A percentile compares a stretch with the other conserved stretches of the same genome.
phyloP scores from a whole-genome alignment of 2,329 filamentous ascomycete genomes.

The Byssochlamys sp. region DNA sequence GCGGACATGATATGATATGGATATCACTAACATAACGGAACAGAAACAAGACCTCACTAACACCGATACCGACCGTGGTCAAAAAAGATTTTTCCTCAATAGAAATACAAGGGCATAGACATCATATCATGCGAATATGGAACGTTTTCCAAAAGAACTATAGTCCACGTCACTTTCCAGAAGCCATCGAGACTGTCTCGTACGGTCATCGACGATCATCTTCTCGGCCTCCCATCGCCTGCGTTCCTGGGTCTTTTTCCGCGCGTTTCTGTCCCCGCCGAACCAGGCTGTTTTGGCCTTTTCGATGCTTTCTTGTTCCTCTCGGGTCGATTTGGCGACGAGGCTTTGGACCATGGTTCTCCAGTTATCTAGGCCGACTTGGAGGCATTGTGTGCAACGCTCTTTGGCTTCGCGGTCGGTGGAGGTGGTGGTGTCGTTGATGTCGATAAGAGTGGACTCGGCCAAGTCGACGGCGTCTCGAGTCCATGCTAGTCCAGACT shows the following conservation, averaged over 20 bases:
- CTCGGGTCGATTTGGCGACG: constrained; percentile 32
- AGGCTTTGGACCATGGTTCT: constrained; percentile 64
- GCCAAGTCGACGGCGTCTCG: constrained; percentile 74
- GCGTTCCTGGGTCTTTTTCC: constrained; percentile 20
- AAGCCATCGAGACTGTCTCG: constrained; percentile 6
- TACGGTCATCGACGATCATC: constrained; percentile 28
- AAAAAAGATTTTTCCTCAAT: no score
- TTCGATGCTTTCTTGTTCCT: constrained; percentile 25
- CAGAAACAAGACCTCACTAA: no score
- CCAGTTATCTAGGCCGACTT: constrained; percentile 73
- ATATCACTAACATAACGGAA: no score
- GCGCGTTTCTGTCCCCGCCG: constrained; percentile 17
- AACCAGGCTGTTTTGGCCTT: constrained; percentile 27
- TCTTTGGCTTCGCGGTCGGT: constrained; percentile 36
- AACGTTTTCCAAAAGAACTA: neutral
- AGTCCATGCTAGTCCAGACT: constrained; percentile 79
- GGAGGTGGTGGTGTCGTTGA: constrained; percentile 14
- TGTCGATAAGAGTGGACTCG: constrained; percentile 49
- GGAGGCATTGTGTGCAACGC: constrained; percentile 67
- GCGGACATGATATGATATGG: no score
- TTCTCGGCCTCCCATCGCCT: constrained; percentile 34
- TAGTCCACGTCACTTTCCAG: neutral
- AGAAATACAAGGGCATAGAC: neutral
- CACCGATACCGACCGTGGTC: no score
- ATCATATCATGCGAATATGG: neutral